These are phyloP conservation scores for Raddia guianensis DNA, from an alignment of 176 grass and related monocot genomes.

Conservation along the genomic window DNA sequence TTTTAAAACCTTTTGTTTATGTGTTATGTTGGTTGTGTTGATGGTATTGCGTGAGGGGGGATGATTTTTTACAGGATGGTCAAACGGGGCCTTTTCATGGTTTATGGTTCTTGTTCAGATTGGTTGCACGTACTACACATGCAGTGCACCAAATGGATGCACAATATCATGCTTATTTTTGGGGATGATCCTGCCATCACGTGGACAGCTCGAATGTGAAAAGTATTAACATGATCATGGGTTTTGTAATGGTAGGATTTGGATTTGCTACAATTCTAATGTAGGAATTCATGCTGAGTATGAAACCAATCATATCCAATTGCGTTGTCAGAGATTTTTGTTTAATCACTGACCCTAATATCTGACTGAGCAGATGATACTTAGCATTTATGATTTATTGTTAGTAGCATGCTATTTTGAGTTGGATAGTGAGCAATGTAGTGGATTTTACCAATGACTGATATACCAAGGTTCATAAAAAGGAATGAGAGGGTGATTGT, in stretches of 20 bases:
- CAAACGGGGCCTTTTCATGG: neutral
- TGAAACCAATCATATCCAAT: neutral
- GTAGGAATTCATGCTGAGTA: neutral
- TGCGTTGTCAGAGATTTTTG: neutral
- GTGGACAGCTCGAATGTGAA: neutral
- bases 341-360: neutral
- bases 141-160: neutral
- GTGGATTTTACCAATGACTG: neutral
- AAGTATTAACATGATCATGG: neutral
- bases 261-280: neutral
- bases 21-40: neutral
- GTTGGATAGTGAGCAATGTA: neutral
- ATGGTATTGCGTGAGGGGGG: neutral
- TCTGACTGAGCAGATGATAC: neutral
- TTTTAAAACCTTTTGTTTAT: neutral
- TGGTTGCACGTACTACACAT: neutral
- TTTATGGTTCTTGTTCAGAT: neutral
- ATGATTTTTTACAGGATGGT: conserved; percentile 13
- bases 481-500: neutral
- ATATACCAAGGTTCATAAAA: conserved; percentile 33
- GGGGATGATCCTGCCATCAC: neutral
- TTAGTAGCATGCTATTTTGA: neutral
- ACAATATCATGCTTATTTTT: neutral
- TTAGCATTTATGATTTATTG: neutral
- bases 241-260: neutral